Base-by-base conservation (phyloP, 371 early-diverging fungal species). In the Mortierella sp. region DNA sequence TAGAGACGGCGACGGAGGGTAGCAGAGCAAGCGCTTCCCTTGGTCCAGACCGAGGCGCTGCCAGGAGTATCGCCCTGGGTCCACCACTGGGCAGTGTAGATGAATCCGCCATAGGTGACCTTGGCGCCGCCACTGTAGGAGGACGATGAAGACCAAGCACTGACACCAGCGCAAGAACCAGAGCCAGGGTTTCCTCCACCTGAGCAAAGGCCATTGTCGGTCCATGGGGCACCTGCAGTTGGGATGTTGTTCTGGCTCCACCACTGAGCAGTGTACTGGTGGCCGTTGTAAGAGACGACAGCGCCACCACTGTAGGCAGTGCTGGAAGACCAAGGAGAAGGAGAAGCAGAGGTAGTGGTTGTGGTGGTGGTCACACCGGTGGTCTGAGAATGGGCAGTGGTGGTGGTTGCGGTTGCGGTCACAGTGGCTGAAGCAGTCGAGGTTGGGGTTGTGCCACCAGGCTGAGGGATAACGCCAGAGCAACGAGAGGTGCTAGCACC, bases 281-380 rank as follows among this genome's bases (percentile, higher is more conserved):
- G 71, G 16, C 84, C 84, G 54, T 89, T 84, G 83, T 87, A 85
- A 11, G 88, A 87, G 63, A 89, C 90, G 2, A 69, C 68, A 37
- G 69, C 63, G 20, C 86, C 87, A 11, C 68, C 72, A 39, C 64
- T 68, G 75, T 91, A 90, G 26, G 71, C 67, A 11, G 74, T 58
- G 47, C 83, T 73, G 10, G 84, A 62, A 37, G 66, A 45, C 74
- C 78, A 91, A 35, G 85, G 75, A 12, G 72, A 30, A 24, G 60
- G 51, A 30, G 47, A 28, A 16, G 55, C 39, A 24, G 55, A 37
- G 35, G 68, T 37, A 60, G 69, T 52, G 16, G 47, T 52, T 6
- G 66, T 20, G 43, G 65, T 40, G 12, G 64, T 28, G 26, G 64
- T 22, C 63, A 54, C 54, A n/a, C 54, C 54, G 10, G 54, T 57